Base-by-base conservation (phyloP, 2,329 filamentous ascomycete genomes). In the Exserohilum rostratum region DNA sequence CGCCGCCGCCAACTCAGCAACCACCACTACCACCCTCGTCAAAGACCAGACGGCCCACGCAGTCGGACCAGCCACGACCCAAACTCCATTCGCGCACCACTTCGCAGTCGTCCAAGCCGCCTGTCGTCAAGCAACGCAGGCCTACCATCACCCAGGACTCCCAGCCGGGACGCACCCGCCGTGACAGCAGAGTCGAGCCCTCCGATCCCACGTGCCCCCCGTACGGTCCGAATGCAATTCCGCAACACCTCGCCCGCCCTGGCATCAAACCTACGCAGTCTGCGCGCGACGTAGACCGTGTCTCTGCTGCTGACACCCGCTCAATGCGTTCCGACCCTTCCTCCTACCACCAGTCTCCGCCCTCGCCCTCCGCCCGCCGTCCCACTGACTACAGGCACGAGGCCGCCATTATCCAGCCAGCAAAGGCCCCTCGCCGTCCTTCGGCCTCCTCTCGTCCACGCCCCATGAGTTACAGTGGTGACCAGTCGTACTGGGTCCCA, bases 391-490 rank as follows among this genome's bases (percentile, higher is more conserved):
- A 66, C 54, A 53, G 46, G 40, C 66, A 70, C 15, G 68, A 69
- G 12, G 57, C 64, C 6, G 66, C 68, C 6, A 43, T 71, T 43
- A 49, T 74, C 13, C 66, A 74, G 51, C 68, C 73, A n/a, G 51
- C 51, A 11, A 63, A 61, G 9, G 50, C 61, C 35, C 65, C 68
- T 33, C 65, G 65, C 37, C 65, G 64, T 44, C 70, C 70, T 35
- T 62, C 65, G 2, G 15, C 25, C 6, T 65, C 25, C 6, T 65
- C 69, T 1, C 62, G 64, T 15, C 65, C 60, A 46, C 71, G 73
- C 6, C 74, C 73, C 33, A 58, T 68, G 49, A 75, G 68, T 60
- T 75, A 73, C 47, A 63, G 70, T 40, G 67, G 60, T 10, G 70
- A 68, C 5, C 53, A 57, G n/a, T 7, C 46, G 35, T 68, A 66